phyloP scores from a whole-genome alignment of 441 rosid species.

The Hura crepitans region DNA sequence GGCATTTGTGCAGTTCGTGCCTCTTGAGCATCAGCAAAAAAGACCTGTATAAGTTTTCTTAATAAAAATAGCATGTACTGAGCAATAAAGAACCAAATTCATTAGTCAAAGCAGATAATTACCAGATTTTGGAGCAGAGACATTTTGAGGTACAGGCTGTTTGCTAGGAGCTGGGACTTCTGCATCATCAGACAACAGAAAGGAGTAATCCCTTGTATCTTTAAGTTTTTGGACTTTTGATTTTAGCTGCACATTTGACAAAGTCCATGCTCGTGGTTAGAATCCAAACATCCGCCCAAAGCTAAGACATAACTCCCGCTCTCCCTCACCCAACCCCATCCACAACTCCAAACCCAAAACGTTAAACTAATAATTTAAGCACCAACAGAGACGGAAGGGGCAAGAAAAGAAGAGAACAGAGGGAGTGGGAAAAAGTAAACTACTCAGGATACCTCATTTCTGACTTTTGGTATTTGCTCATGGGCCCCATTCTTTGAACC shows the following conservation, averaged over 20 bases:
- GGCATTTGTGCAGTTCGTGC: constrained; percentile 47
- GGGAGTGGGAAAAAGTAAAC: no score
- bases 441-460: constrained; percentile 42
- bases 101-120: constrained; percentile 27
- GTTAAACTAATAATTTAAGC: background rate
- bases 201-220: constrained; percentile 82
- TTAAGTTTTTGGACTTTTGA: constrained; percentile 62
- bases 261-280: constrained; percentile 7
- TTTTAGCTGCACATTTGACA: constrained; percentile 38
- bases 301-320: background rate
- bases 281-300: background rate
- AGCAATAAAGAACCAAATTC: constrained; percentile 24
- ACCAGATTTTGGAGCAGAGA: constrained; percentile 53
- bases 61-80: constrained; percentile 47
- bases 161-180: constrained; percentile 54
- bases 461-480: constrained; percentile 38
- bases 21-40: constrained; percentile 81
- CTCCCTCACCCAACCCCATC: background rate
- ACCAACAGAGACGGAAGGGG: background rate
- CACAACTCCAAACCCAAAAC: background rate
- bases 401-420: no score
- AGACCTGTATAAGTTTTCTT: constrained; percentile 55
- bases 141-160: constrained; percentile 41
- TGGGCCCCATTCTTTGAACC: constrained; percentile 36
- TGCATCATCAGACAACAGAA: constrained; percentile 70